phyloP scores from a whole-genome alignment of 768 basidiomycete genomes.

The Leccinellum luteum region DNA sequence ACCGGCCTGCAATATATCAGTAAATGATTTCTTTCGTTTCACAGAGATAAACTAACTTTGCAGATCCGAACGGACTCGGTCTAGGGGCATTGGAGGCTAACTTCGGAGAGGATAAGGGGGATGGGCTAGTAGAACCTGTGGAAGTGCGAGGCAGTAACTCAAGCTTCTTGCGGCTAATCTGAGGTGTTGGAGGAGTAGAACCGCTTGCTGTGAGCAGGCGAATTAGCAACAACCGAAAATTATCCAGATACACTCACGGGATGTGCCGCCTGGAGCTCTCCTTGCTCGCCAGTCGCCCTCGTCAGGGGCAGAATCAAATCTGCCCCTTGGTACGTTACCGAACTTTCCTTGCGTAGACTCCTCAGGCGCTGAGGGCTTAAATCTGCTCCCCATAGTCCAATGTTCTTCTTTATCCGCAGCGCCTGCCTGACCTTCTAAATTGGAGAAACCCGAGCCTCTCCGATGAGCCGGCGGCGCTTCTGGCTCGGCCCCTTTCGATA shows the following conservation, averaged over 20 bases:
- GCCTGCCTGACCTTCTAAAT: conserved; percentile 41
- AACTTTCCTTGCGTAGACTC: conserved; percentile 40
- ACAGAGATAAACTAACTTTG: conserved; percentile 51
- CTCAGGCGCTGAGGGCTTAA: conserved; percentile 52
- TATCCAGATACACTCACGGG: conserved; percentile 50
- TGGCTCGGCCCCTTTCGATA: conserved; percentile 41
- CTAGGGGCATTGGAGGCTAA: conserved; percentile 50
- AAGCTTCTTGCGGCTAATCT: conserved; percentile 73
- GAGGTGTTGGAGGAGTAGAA: conserved; percentile 82
- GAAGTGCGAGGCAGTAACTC: conserved; percentile 82
- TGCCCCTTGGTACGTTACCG: conserved; percentile 48
- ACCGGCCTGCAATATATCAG: conserved; percentile 60
- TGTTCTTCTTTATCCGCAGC: conserved; percentile 76
- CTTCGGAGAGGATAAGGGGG: conserved; percentile 79
- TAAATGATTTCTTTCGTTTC: not conserved
- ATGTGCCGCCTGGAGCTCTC: conserved; percentile 47
- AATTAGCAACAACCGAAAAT: conserved; percentile 13
- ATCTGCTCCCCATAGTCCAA: conserved; percentile 75
- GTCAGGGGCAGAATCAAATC: conserved; percentile 53
- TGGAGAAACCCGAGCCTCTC: conserved; percentile 56
- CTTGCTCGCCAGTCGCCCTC: conserved; percentile 74
- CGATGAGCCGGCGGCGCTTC: conserved; percentile 50
- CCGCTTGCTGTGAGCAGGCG: conserved; percentile 46
- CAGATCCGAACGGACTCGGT: conserved; percentile 84
- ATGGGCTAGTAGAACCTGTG: conserved; percentile 61